phyloP scores from a whole-genome alignment of 768 basidiomycete genomes.

The Hypsizygus marmoreus region DNA sequence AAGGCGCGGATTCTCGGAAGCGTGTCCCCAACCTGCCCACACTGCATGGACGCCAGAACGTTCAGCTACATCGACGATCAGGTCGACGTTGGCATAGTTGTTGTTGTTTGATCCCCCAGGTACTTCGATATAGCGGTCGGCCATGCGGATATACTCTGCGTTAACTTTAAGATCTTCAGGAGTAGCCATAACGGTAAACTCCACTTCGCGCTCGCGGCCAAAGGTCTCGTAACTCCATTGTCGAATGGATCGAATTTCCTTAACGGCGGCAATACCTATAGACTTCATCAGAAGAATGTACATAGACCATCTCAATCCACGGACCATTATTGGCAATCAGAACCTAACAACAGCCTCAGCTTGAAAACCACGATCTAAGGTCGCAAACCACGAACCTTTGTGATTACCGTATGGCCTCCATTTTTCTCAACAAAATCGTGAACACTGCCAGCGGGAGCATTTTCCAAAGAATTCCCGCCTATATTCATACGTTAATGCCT shows the following conservation, averaged over 20 bases:
- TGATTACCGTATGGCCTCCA: constrained; percentile 98
- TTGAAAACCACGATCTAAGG: constrained; percentile 8
- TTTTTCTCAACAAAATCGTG: constrained; percentile 88
- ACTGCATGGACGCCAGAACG: constrained; percentile 97
- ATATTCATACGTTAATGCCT: constrained; percentile 17
- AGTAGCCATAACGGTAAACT: constrained; percentile 99
- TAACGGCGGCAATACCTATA: constrained; percentile 97
- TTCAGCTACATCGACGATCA: constrained; percentile 98
- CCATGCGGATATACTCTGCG: constrained; percentile 99
- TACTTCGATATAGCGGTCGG: constrained; percentile 98
- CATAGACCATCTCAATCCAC: constrained; percentile 14
- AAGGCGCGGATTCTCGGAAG: constrained; percentile 96
- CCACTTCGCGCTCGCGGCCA: constrained; percentile 92
- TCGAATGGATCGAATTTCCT: constrained; percentile 97
- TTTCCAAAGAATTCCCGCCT: constrained; percentile 94
- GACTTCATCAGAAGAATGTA: constrained; percentile 11
- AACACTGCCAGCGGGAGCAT: constrained; percentile 75
- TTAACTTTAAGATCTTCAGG: constrained; percentile 99
- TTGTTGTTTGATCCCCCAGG: constrained; percentile 99
- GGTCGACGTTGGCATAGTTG: constrained; percentile 99
- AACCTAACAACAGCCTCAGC: constrained; percentile 59
- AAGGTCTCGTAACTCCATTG: constrained; percentile 99
- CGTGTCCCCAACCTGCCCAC: constrained; percentile 99
- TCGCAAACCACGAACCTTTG: constrained; percentile 67
- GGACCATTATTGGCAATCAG: constrained; percentile 99